Evolutionary conservation across 192 early-diverging fungal species (phyloP).

Genomic region (Coemansia sp.): DNA sequence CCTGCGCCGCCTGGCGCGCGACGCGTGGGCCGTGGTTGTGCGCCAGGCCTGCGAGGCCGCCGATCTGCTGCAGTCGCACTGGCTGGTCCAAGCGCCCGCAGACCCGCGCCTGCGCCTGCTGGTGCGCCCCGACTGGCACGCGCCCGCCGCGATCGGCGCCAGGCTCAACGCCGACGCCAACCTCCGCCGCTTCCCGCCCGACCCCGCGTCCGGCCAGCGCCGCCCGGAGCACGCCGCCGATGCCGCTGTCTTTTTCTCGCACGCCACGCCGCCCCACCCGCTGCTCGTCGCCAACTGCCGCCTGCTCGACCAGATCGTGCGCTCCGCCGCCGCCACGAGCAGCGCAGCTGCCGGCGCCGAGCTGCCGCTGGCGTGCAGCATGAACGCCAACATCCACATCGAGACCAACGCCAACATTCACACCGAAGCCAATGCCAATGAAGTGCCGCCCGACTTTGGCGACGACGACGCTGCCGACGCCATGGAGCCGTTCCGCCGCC

Average conservation of each 20-base stretch:
- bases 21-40: conserved; percentile 48
- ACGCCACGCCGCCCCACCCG: conserved; percentile 50
- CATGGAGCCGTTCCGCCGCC: conserved; percentile 52
- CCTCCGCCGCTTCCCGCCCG: conserved; percentile 36
- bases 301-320: conserved; percentile 32
- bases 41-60: conserved; percentile 56
- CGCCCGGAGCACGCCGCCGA: conserved; percentile 4
- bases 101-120: conserved; percentile 31
- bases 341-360: conserved; percentile 32
- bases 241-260: conserved; percentile 41
- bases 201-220: conserved; percentile 12
- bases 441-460: not conserved
- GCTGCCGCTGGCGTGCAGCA: conserved; percentile 52
- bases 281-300: conserved; percentile 47
- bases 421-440: conserved; percentile 6
- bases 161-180: conserved; percentile 53
- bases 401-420: conserved; percentile 57
- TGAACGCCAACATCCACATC: conserved; percentile 58
- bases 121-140: conserved; percentile 53
- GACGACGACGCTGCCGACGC: not conserved
- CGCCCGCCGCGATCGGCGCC: conserved; percentile 42
- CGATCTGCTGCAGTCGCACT: conserved; percentile 53
- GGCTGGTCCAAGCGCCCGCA: conserved; percentile 41
- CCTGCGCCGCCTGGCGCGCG: conserved; percentile 44
- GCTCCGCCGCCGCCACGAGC: conserved; percentile 11